phyloP scores from a whole-genome alignment of 345 rosid genomes.

The Populus simonii region DNA sequence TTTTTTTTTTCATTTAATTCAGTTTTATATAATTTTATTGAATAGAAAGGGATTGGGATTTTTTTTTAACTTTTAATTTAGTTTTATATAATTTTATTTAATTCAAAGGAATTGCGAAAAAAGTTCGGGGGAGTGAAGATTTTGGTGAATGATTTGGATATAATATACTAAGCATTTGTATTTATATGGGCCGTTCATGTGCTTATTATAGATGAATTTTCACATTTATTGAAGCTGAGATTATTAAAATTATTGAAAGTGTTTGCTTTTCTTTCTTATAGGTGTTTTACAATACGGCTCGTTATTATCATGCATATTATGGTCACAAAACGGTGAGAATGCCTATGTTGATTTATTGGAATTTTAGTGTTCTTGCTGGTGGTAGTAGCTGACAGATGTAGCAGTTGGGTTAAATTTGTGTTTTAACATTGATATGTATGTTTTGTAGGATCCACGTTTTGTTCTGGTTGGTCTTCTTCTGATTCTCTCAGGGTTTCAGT shows the following conservation, averaged over 20 bases:
- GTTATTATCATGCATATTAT: slow-evolving; percentile 82
- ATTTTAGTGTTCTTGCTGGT: slow-evolving; percentile 9
- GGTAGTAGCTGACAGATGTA: background rate
- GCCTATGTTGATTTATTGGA: background rate
- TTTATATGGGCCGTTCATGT: background rate
- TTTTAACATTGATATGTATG: slow-evolving; percentile 1
- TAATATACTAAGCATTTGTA: background rate
- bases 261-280: slow-evolving; percentile 13
- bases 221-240: background rate
- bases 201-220: too few species aligned
- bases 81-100: background rate
- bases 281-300: slow-evolving; percentile 95
- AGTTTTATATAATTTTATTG: background rate
- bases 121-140: too few species aligned
- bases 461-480: slow-evolving; percentile 83
- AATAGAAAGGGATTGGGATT: too few species aligned
- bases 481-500: slow-evolving; percentile 82
- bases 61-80: background rate
- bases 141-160: background rate
- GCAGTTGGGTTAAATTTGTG: background rate
- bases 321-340: slow-evolving; percentile 88
- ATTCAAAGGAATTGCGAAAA: too few species aligned
- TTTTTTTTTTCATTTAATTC: too few species aligned
- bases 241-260: background rate
- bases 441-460: slow-evolving; percentile 79